These are phyloP conservation scores for Hypericum perforatum DNA, from an alignment of 345 rosid genomes.

Conservation along the genomic window DNA sequence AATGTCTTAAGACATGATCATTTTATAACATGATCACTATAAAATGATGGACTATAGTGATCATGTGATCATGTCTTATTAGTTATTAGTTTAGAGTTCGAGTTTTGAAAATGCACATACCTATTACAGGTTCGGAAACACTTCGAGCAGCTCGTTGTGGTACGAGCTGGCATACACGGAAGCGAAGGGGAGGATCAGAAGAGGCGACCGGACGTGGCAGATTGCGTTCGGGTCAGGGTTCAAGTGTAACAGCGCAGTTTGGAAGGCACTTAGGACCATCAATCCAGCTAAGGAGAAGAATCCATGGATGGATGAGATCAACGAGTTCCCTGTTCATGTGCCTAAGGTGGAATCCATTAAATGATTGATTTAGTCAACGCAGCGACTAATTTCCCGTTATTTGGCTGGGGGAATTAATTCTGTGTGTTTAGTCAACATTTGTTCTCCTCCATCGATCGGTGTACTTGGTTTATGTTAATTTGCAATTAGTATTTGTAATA, in stretches of 20 bases:
- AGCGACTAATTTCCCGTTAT: too few relatives aligned
- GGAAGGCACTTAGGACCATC: conserved; percentile 1
- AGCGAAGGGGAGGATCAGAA: conserved; percentile 2
- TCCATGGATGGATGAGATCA: conserved; percentile 3
- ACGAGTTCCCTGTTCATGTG: conserved; percentile 3
- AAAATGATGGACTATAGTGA: too few relatives aligned
- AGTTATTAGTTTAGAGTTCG: too few relatives aligned
- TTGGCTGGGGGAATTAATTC: too few relatives aligned
- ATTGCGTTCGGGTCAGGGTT: conserved; percentile 4
- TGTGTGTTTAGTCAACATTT: too few relatives aligned
- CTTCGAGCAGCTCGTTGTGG: conserved; percentile 3
- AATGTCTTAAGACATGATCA: too few relatives aligned
- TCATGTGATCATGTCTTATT: too few relatives aligned
- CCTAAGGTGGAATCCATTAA: not conserved
- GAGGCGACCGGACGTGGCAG: conserved; percentile 1
- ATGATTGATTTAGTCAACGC: not conserved
- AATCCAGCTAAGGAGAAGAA: conserved; percentile 4
- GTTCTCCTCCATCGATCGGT: too few relatives aligned
- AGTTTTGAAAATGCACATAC: too few relatives aligned
- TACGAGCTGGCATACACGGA: conserved; percentile 2
- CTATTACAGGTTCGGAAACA: not conserved
- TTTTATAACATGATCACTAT: too few relatives aligned
- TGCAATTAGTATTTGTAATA: too few relatives aligned
- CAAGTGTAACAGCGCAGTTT: conserved; percentile 1
- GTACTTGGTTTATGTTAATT: too few relatives aligned